Conservation (phyloP, 495 filamentous ascomycete genomes). For the Schizothecium vesticola region DNA sequence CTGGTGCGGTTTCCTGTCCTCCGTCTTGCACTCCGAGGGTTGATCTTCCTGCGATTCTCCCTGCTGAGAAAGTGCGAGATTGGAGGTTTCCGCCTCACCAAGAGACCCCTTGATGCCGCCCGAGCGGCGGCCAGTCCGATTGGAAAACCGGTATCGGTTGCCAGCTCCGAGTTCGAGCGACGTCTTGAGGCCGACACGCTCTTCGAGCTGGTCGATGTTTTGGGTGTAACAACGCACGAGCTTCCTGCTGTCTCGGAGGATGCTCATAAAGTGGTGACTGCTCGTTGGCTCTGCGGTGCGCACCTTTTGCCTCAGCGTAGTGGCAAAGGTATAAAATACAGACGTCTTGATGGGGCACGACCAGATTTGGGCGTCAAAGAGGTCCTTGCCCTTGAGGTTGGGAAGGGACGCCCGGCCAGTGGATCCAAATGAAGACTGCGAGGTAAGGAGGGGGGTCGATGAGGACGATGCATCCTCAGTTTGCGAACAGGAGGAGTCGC, state of each 20-base stretch:
- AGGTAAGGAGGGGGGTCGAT: slow-evolving; percentile 34
- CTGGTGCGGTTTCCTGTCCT: not conserved
- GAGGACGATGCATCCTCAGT: slow-evolving; percentile 35
- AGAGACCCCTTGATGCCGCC: slow-evolving; percentile 1
- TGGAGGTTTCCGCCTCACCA: slow-evolving; percentile 17
- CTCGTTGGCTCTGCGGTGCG: slow-evolving; percentile 50
- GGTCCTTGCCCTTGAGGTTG: slow-evolving; percentile 59
- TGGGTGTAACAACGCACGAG: slow-evolving; percentile 65
- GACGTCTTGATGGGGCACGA: slow-evolving; percentile 55
- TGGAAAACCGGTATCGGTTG: slow-evolving; percentile 44
- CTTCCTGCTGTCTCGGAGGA: slow-evolving; percentile 55
- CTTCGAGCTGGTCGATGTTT: slow-evolving; percentile 66
- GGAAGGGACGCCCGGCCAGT: slow-evolving; percentile 32
- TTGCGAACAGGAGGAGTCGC: slow-evolving; percentile 30
- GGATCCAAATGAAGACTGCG: slow-evolving; percentile 35
- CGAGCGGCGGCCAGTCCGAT: slow-evolving; percentile 16
- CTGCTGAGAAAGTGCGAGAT: slow-evolving; percentile 22
- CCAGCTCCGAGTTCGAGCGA: slow-evolving; percentile 52
- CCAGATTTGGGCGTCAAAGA: slow-evolving; percentile 65
- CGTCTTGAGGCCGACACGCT: slow-evolving; percentile 54
- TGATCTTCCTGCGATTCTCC: slow-evolving; percentile 9
- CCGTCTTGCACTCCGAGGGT: not conserved
- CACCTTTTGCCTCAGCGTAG: slow-evolving; percentile 54
- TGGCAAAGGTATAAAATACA: slow-evolving; percentile 63
- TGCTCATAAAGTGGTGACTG: slow-evolving; percentile 57